Percentiles rank a stretch among this genome's conserved stretches.
Evolutionary conservation across 23 red algal species (phyloP).

Genomic region (Gracilaria domingensis): DNA sequence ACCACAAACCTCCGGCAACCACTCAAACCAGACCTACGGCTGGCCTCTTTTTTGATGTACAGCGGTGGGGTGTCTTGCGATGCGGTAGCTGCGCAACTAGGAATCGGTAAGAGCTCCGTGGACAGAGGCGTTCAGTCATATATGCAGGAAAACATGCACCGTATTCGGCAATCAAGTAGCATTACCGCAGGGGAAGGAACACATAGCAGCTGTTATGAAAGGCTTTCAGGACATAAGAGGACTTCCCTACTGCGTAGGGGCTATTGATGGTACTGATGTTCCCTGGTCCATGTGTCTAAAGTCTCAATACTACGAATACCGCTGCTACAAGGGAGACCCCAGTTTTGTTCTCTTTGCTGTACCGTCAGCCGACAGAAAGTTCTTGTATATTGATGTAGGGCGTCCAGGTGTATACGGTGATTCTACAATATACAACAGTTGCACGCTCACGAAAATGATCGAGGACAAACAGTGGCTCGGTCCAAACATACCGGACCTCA

Average conservation of each 20-base stretch:
- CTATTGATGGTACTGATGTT: conserved; percentile 35
- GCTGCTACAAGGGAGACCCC: conserved; percentile 2
- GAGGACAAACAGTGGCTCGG: conserved; percentile 6
- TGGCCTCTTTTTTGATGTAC: conserved; percentile 33
- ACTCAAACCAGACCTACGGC: not conserved
- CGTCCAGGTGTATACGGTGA: conserved; percentile 24
- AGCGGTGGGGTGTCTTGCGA: conserved; percentile 6
- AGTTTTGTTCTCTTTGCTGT: conserved; percentile 28
- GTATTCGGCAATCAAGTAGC: not conserved
- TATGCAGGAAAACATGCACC: not conserved
- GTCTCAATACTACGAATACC: conserved; percentile 36
- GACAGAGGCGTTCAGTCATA: not conserved
- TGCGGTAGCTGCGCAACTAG: conserved; percentile 2
- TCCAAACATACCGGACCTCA: not conserved
- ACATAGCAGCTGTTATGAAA: not conserved
- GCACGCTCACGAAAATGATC: conserved; percentile 21
- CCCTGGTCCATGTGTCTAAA: not conserved
- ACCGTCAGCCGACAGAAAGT: not conserved
- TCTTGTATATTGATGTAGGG: conserved; percentile 7
- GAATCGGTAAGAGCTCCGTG: conserved; percentile 19
- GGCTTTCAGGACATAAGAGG: conserved; percentile 25
- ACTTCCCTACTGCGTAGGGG: conserved; percentile 37
- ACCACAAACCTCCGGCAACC: conserved; percentile 14
- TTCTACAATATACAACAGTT: not conserved
- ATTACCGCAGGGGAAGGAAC: not conserved